Base-by-base conservation (phyloP, 2,329 filamentous ascomycete genomes). In the Nemania diffusa region DNA sequence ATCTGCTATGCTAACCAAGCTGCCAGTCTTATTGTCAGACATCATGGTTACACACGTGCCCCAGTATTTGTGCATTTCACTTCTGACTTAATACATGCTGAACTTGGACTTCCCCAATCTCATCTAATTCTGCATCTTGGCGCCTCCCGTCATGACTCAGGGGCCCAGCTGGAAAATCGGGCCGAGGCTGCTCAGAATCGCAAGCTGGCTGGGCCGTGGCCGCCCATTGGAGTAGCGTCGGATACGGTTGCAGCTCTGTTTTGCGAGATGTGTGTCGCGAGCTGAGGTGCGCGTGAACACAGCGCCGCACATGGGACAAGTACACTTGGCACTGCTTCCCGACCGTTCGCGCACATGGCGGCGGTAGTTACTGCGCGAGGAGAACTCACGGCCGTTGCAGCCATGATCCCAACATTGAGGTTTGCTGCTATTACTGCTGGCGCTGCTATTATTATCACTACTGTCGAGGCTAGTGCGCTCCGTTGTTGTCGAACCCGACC, bases 181-280 rank as follows among this genome's bases (percentile, higher is more conserved):
- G 5, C 15, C 40, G 40, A 44, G n/a, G 40, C n/a, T 44, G 40
- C 40, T 20, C 13, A 44, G n/a, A 44, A 44, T 44, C n/a, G 40
- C 40, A 44, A 44, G 40, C 40, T 44, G 73, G 46, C 73, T 74
- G 61, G 73, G 73, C 52, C 73, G 72, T 50, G 73, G 73, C 44
- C 73, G 71, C 26, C 73, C 73, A 40, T 75, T 75, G 52, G 73
- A 75, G 64, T 75, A 75, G 63, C 73, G 72, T 55, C 73, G 71
- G 50, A 75, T 75, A 44, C 72, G 71, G 55, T 75, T 73, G 69
- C 73, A 75, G 70, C 73, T 75, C 62, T 73, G 72, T 58, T 75
- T 75, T 53, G 73, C 73, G 27, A 75, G 60, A 42, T 75, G 73
- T 13, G 73, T 75, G 58, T 75, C 73, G 50, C 73, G 70, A 3